Conservation (phyloP, 345 rosid genomes). For the Arabidopsis thaliana region DNA sequence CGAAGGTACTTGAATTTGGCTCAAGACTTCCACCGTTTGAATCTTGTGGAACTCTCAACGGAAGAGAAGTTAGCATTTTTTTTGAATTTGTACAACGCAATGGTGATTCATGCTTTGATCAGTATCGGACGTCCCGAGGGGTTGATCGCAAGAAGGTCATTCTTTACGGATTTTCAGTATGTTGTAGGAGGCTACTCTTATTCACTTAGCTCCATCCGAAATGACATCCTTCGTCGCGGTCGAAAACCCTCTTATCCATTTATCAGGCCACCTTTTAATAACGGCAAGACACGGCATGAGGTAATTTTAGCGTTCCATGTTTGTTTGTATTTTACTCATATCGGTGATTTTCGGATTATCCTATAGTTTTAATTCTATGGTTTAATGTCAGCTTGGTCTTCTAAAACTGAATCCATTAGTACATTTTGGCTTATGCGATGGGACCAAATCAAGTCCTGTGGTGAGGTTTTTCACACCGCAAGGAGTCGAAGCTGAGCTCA, state of each 20-base stretch:
- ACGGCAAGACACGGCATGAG: constrained; percentile 62
- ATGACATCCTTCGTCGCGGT: constrained; percentile 75
- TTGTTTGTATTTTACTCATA: background rate
- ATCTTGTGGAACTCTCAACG: constrained; percentile 54
- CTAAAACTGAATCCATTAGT: constrained; percentile 70
- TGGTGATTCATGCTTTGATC: constrained; percentile 88
- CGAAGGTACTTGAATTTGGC: constrained; percentile 70
- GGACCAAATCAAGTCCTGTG: constrained; percentile 78
- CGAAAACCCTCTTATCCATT: constrained; percentile 65
- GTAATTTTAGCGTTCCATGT: constrained; percentile 42
- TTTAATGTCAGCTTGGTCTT: constrained; percentile 55
- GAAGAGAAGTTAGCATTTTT: constrained; percentile 80
- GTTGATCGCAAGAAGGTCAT: constrained; percentile 68
- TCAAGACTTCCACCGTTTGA: constrained; percentile 78
- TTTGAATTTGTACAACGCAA: constrained; percentile 85
- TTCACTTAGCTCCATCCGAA: constrained; percentile 63
- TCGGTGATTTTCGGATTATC: background rate
- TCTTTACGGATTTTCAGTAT: constrained; percentile 72
- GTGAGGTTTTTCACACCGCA: constrained; percentile 78
- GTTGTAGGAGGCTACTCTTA: constrained; percentile 78
- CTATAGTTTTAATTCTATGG: background rate
- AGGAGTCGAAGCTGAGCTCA: constrained; percentile 72
- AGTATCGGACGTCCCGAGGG: constrained; percentile 72
- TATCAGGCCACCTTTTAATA: constrained; percentile 49
- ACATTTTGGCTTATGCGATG: constrained; percentile 87